Percentiles rank a stretch among this genome's conserved stretches.
phyloP scores from a whole-genome alignment of 495 filamentous ascomycete genomes.

The Daldinia caldariorum region DNA sequence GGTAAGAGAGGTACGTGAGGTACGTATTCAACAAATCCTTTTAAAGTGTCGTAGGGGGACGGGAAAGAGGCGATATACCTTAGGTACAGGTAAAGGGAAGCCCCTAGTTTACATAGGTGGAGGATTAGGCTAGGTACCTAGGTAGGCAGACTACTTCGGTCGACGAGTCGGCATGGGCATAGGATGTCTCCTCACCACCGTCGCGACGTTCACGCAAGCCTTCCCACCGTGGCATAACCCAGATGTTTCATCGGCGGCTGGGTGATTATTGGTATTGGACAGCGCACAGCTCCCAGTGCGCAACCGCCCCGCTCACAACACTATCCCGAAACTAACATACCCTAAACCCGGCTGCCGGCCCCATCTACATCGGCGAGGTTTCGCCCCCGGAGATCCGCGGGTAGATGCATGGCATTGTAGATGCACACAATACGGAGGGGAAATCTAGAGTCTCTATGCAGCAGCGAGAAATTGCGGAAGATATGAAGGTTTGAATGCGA shows the following conservation, averaged over 20 bases:
- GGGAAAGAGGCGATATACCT: neutral
- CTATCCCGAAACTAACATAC: conserved; percentile 12
- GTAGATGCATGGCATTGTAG: conserved; percentile 74
- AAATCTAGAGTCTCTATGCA: too few species aligned
- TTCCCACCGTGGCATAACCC: conserved; percentile 65
- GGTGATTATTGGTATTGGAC: conserved; percentile 70
- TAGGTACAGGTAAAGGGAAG: neutral
- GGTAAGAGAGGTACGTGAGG: too few species aligned
- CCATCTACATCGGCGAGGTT: conserved; percentile 71
- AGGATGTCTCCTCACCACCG: conserved; percentile 66
- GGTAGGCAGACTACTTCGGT: conserved; percentile 64
- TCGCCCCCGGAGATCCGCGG: conserved; percentile 68
- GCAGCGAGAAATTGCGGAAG: too few species aligned
- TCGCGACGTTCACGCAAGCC: conserved; percentile 70
- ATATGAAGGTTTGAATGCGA: too few species aligned
- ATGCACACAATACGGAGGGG: too few species aligned
- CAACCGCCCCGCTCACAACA: conserved; percentile 5
- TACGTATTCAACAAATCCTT: too few species aligned
- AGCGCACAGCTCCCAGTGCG: conserved; percentile 71
- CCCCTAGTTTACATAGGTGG: neutral
- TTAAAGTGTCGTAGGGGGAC: neutral
- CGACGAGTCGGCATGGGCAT: conserved; percentile 66
- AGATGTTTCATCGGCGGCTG: conserved; percentile 69
- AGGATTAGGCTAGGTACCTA: neutral
- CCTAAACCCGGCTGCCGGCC: conserved; percentile 55